Evolutionary conservation across 805 yeast species (phyloP).

Genomic region (Ogataea polymorpha): DNA sequence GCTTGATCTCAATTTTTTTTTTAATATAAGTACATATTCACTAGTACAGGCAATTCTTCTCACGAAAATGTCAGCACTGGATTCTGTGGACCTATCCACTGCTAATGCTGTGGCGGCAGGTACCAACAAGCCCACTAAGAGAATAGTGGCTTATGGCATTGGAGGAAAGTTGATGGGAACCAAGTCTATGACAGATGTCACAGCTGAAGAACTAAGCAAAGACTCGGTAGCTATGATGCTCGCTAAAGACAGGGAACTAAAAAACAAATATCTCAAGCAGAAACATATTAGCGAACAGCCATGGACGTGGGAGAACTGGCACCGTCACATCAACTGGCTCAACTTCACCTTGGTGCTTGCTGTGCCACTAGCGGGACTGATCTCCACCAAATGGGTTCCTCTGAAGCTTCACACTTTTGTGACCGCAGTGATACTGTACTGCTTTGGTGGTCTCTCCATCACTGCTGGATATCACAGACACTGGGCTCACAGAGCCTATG

Average conservation of each 20-base stretch:
- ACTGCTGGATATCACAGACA: constrained; percentile 84
- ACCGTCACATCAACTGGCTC: constrained; percentile 74
- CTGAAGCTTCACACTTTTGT: constrained; percentile 46
- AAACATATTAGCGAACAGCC: constrained; percentile 75
- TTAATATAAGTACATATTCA: constrained; percentile 6
- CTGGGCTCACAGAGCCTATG: constrained; percentile 74
- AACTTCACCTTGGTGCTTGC: constrained; percentile 62
- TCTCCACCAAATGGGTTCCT: constrained; percentile 43
- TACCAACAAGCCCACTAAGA: constrained; percentile 61
- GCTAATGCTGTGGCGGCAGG: constrained; percentile 84
- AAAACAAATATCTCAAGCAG: constrained; percentile 37
- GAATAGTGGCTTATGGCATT: constrained; percentile 74
- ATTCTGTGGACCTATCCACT: constrained; percentile 55
- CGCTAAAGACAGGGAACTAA: constrained; percentile 42
- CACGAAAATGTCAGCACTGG: constrained; percentile 24
- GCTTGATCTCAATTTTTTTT: constrained; percentile 8
- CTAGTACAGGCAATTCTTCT: background rate
- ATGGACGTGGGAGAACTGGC: constrained; percentile 73
- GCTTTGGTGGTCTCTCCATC: constrained; percentile 66
- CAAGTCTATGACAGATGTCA: constrained; percentile 62
- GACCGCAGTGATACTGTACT: constrained; percentile 51
- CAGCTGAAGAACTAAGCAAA: constrained; percentile 58
- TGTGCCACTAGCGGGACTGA: constrained; percentile 56
- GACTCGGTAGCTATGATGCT: constrained; percentile 48
- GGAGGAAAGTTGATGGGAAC: constrained; percentile 83